Evolutionary conservation across 306 rosid genomes (phyloP), one percentile per base, ranked within the genome.

Genomic region (Prunus fruticosa): DNA sequence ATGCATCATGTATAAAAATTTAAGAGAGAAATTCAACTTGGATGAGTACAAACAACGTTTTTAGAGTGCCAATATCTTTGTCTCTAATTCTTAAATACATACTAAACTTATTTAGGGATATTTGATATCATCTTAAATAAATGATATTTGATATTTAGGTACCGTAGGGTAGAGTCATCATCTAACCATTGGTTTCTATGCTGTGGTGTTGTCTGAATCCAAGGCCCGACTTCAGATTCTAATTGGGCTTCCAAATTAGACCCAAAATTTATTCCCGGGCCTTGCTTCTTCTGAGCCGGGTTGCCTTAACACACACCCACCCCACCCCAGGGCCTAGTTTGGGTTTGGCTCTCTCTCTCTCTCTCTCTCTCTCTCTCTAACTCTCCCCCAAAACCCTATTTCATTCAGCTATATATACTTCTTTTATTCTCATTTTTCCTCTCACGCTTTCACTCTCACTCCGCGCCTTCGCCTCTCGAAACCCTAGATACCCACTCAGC

Each of bases 371-470:
- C 25, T 23, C 27, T 51, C 57, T 52, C n/a, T 52, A 18, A 52
- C 16, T 18, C 20, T 18, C 23, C 58, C 47, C 22, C 43, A 73
- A 80, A 87, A 86, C 89, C 93, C 84, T 89, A 87, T 69, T 22
- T 62, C 34, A 7, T 41, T 2, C 22, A 32, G 25, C 64, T 78
- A 78, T 78, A 78, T 69, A 70, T 61, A 61, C 11, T 38, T 38
- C 16, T 30, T 62, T 65, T 8, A 22, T 10, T 7, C 10, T 13
- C 12, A 25, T 11, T 19, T 30, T 2, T 2, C 57, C 63, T 8
- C 64, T 1, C n/a, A 8, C 14, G 2, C 56, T 4, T 22, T 16
- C 2, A n/a, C 16, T 23, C 50, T 46, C 41, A 18, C 52, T 16
- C 52, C 3, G 56, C 8, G 16, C 62, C 57, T 25, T 41, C 74